Evolutionary conservation across 495 filamentous ascomycete genomes (phyloP).

Genomic region (Cryomyces minteri): DNA sequence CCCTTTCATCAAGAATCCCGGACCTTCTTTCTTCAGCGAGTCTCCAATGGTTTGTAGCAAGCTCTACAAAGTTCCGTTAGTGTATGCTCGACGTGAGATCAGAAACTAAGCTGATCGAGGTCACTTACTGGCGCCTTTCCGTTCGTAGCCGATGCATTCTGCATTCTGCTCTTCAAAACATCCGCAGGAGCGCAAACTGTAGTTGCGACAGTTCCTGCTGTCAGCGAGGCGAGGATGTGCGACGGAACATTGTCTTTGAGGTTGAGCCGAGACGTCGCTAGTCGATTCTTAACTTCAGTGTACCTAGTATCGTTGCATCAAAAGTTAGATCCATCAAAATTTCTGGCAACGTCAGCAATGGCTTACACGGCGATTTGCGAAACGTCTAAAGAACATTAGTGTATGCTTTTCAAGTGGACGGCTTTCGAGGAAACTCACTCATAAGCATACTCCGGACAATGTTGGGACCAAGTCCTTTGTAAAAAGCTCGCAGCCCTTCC

Average conservation of each 20-base stretch:
- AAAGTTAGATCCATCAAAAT: too few species aligned
- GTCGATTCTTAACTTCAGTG: slow-evolving; percentile 14
- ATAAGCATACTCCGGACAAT: slow-evolving; percentile 23
- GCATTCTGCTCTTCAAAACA: slow-evolving; percentile 23
- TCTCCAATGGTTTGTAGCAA: slow-evolving; percentile 14
- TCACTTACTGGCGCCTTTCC: not conserved
- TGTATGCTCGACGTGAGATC: too few species aligned
- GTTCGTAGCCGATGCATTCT: slow-evolving; percentile 9
- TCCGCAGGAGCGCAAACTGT: slow-evolving; percentile 23
- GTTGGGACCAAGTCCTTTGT: slow-evolving; percentile 19
- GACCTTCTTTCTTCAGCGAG: slow-evolving; percentile 17
- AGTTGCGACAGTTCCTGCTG: slow-evolving; percentile 22
- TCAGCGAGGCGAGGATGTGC: slow-evolving; percentile 18
- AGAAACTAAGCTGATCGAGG: too few species aligned
- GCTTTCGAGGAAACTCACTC: slow-evolving; percentile 12
- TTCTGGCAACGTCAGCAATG: too few species aligned
- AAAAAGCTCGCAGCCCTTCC: slow-evolving; percentile 19
- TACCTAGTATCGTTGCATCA: slow-evolving; percentile 7
- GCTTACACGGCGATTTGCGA: slow-evolving; percentile 20
- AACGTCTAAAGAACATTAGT: slow-evolving; percentile 14
- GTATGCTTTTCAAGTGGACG: not conserved
- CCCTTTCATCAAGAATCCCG: slow-evolving; percentile 23
- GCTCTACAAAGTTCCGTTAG: slow-evolving; percentile 1
- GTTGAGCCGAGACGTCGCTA: slow-evolving; percentile 10
- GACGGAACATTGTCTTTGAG: slow-evolving; percentile 19